A percentile compares a stretch with the other conserved stretches of the same genome.
Evolutionary conservation across 306 rosid species (phyloP).

Genomic region (Citrullus mucosospermus): DNA sequence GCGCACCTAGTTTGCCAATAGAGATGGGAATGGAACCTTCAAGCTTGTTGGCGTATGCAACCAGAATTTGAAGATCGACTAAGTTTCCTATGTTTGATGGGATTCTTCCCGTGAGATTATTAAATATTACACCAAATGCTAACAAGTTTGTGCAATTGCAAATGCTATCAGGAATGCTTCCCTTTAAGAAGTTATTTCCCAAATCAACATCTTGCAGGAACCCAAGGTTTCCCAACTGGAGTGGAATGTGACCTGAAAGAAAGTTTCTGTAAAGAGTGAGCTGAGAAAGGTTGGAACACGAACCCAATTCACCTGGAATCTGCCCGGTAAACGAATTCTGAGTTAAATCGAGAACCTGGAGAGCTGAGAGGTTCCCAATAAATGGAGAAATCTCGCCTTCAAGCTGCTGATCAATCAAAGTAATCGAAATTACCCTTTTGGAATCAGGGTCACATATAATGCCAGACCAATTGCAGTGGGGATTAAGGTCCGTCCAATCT

Average conservation of each 20-base stretch:
- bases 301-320: conserved; percentile 53
- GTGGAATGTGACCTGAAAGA: conserved; percentile 56
- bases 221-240: conserved; percentile 39
- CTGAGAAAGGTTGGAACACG: conserved; percentile 46
- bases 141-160: conserved; percentile 55
- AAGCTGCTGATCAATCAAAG: conserved; percentile 36
- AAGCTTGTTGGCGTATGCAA: conserved; percentile 33
- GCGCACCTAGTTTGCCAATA: conserved; percentile 34
- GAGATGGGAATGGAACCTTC: conserved; percentile 59
- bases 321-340: conserved; percentile 49
- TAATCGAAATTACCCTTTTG: conserved; percentile 37
- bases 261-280: conserved; percentile 32
- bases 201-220: conserved; percentile 37
- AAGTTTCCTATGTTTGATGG: conserved; percentile 50
- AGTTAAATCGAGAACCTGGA: conserved; percentile 66
- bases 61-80: conserved; percentile 26
- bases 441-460: conserved; percentile 44
- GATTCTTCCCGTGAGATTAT: conserved; percentile 50
- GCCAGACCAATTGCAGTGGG: conserved; percentile 74
- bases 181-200: conserved; percentile 35
- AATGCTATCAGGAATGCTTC: conserved; percentile 57
- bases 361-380: conserved; percentile 63
- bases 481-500: conserved; percentile 36
- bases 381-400: conserved; percentile 60
- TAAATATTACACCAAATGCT: conserved; percentile 24